A percentile compares a stretch with the other conserved stretches of the same genome.
Conservation (phyloP, 352 stramenopile genomes). For the Phytopythium montanum region DNA sequence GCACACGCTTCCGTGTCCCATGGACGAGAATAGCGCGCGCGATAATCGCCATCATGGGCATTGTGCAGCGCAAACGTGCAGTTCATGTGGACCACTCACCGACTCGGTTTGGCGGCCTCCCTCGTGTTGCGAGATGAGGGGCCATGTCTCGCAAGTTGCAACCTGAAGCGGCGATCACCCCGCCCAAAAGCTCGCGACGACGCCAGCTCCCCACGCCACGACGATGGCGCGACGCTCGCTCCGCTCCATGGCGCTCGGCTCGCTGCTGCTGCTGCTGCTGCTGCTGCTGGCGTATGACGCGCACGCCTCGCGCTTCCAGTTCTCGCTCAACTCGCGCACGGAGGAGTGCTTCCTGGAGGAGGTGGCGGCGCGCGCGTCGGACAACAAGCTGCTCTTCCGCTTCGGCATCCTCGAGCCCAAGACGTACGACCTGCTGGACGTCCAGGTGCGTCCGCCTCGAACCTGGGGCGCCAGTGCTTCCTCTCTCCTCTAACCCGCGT, state of each 20-base stretch:
- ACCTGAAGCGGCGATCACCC: no score
- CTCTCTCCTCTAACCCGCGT: background rate
- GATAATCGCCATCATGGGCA: no score
- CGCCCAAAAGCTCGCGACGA: background rate
- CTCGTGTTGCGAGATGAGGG: no score
- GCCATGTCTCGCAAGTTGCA: no score
- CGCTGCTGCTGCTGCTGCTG: constrained; percentile 10
- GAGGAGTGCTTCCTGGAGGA: constrained; percentile 65
- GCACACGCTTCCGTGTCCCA: no score
- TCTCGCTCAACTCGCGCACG: constrained; percentile 29
- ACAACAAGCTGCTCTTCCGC: constrained; percentile 62
- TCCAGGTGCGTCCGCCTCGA: constrained; percentile 12
- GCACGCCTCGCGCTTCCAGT: constrained; percentile 44
- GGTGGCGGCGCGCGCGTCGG: constrained; percentile 42
- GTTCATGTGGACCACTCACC: no score
- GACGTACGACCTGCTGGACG: constrained; percentile 48
- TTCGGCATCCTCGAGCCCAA: constrained; percentile 56
- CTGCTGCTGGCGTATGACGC: constrained; percentile 11
- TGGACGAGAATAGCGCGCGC: no score
- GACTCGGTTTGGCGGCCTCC: no score
- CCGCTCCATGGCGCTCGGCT: constrained; percentile 3
- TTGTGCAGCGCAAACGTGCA: no score
- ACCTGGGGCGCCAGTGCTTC: no score
- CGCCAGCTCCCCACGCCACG: background rate
- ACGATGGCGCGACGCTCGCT: constrained; percentile 7